These are phyloP conservation scores for Odontarrhena argentea DNA, from an alignment of 345 rosid species.

Conservation along the genomic window DNA sequence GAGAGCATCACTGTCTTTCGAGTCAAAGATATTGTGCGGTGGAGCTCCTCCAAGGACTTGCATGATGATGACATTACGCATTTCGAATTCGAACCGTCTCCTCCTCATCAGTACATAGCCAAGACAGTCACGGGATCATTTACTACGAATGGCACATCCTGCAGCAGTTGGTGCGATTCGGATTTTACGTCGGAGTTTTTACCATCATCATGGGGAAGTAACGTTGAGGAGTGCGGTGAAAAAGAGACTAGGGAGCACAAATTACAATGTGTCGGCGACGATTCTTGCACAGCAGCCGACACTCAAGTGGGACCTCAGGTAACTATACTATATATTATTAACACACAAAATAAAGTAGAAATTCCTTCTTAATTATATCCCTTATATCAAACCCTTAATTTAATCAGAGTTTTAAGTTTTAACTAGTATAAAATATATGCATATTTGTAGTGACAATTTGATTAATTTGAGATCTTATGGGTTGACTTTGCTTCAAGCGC, in stretches of 20 bases:
- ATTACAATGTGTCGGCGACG: slow-evolving; percentile 62
- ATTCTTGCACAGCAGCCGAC: slow-evolving; percentile 41
- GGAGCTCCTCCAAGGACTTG: slow-evolving; percentile 78
- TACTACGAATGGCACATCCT: slow-evolving; percentile 41
- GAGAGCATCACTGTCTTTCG: slow-evolving; percentile 39
- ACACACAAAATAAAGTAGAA: slow-evolving; percentile 17
- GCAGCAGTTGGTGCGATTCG: slow-evolving; percentile 87
- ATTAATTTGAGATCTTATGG: slow-evolving; percentile 31
- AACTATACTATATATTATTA: slow-evolving; percentile 38
- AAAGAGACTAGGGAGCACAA: slow-evolving; percentile 30
- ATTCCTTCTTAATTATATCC: slow-evolving; percentile 7
- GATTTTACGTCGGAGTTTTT: slow-evolving; percentile 69
- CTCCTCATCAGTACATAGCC: slow-evolving; percentile 37
- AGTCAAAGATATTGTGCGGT: slow-evolving; percentile 79
- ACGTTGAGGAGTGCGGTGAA: slow-evolving; percentile 33
- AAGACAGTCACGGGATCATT: slow-evolving; percentile 48
- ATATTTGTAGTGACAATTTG: background rate
- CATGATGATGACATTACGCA: slow-evolving; percentile 50
- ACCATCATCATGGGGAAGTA: slow-evolving; percentile 51
- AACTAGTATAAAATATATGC: slow-evolving; percentile 12
- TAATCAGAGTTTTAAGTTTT: slow-evolving; percentile 18
- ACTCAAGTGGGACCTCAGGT: slow-evolving; percentile 59
- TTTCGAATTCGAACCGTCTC: slow-evolving; percentile 33
- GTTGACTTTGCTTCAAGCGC: slow-evolving; percentile 45
- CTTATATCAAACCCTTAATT: background rate